These are phyloP conservation scores for Helotiales sp. DNA, from an alignment of 2,329 filamentous ascomycete species.

Conservation along the genomic window DNA sequence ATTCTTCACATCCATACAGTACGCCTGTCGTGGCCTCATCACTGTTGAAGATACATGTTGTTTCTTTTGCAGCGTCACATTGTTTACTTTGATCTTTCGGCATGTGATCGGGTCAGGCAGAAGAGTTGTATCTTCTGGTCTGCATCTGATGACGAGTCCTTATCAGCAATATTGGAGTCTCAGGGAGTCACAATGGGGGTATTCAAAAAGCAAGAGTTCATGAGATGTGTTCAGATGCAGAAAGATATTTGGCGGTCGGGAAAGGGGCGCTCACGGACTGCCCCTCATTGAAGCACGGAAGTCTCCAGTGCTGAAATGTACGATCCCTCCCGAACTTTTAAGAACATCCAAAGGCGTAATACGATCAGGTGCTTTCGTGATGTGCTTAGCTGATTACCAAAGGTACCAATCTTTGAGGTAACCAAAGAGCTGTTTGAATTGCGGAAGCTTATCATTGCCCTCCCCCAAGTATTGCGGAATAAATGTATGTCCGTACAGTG, in stretches of 20 bases:
- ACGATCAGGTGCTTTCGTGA: neutral
- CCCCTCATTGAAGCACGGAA: neutral
- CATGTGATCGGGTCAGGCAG: slow-evolving; percentile 29
- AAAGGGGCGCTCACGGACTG: neutral
- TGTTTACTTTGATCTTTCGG: slow-evolving; percentile 12
- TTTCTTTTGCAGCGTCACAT: neutral
- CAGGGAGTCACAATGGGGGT: neutral
- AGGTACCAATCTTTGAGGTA: no score
- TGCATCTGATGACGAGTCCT: slow-evolving; percentile 19
- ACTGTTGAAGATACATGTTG: slow-evolving; percentile 8
- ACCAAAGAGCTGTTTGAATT: no score
- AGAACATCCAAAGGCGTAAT: neutral
- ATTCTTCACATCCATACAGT: neutral
- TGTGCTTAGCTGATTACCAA: no score
- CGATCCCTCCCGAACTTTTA: neutral
- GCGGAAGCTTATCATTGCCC: no score
- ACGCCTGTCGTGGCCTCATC: neutral
- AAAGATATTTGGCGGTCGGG: neutral
- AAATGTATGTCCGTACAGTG: no score
- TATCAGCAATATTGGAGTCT: neutral
- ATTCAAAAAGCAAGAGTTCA: neutral
- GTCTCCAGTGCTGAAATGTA: neutral
- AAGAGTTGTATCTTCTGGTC: slow-evolving; percentile 11
- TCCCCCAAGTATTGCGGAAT: no score
- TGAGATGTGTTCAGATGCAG: neutral